Evolutionary conservation across 768 basidiomycete species (phyloP).

Genomic region (Panaeolus cyanescens): DNA sequence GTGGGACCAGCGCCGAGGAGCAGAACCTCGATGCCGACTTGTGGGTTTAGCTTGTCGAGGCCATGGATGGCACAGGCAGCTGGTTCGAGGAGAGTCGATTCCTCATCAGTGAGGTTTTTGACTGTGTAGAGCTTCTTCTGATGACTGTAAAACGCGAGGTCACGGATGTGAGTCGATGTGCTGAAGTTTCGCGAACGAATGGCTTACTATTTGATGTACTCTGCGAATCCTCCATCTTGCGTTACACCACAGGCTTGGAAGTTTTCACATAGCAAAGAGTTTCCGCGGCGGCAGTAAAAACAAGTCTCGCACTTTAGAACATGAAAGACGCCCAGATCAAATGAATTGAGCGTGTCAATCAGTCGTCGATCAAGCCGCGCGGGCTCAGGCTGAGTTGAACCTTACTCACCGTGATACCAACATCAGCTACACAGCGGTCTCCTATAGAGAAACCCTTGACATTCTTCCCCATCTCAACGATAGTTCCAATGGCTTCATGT

Average conservation of each 20-base stretch:
- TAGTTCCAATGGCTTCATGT: conserved; percentile 59
- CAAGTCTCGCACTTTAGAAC: conserved; percentile 73
- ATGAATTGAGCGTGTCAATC: not conserved
- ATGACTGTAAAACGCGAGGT: conserved; percentile 27
- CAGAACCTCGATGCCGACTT: conserved; percentile 83
- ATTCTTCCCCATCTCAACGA: conserved; percentile 77
- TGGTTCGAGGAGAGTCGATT: conserved; percentile 86
- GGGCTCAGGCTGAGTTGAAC: conserved; percentile 33
- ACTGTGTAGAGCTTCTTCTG: conserved; percentile 85
- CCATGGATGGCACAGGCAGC: conserved; percentile 92
- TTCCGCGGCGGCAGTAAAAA: conserved; percentile 87
- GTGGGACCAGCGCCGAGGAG: conserved; percentile 91
- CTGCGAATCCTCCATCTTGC: conserved; percentile 84
- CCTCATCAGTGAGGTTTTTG: conserved; percentile 84
- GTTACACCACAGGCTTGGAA: conserved; percentile 82
- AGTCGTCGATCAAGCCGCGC: conserved; percentile 1
- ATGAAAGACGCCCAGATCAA: not conserved
- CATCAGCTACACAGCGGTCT: conserved; percentile 86
- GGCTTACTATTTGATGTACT: conserved; percentile 82
- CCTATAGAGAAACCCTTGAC: conserved; percentile 77
- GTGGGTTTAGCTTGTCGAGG: conserved; percentile 81
- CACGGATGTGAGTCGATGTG: not conserved
- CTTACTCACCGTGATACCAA: conserved; percentile 54
- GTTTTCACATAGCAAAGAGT: conserved; percentile 81
- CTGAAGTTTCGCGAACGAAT: not conserved